Base-by-base conservation (phyloP, 2,329 filamentous ascomycete species). In the Knufia fluminis region DNA sequence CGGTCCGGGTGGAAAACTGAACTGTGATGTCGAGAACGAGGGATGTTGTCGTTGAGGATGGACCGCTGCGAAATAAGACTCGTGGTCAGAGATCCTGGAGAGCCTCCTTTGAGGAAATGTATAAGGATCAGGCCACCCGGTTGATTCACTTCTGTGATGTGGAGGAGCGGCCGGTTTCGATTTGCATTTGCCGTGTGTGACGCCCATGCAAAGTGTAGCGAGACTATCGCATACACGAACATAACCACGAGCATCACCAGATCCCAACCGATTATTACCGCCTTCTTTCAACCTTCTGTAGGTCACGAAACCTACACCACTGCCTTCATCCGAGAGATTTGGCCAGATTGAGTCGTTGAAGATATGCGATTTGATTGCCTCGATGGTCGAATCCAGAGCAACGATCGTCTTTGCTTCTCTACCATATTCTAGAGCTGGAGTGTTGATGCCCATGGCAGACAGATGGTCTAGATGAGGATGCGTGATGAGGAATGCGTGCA, bases 321-420 rank as follows among this genome's bases (percentile, higher is more conserved):
- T 89, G 64, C 95, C 92, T 68, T 98, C 92, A 61, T 98, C 91
- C 0, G 88, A 94, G 33, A 98, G 71, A 59, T 98, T 98, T 0
- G 92, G 92, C 92, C 92, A 98, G 48, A 97, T 94, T 51, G 95
- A 73, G 61, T 96, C 94, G 68, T 98, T 98, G 72, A 98, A 98
- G 52, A 98, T 87, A 67, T 98, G 90, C 0, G 75, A 81, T 65
- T 95, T 97, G 67, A 98, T 83, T 0, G 91, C 90, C 40, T 87
- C 77, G 46, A 98, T 90, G n/a, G 91, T 94, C 23, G 81, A 83
- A 0, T 90, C 88, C 3, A 97, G 71, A 0, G 86, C 91, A 1
- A 91, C 89, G 12, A 98, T 73, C 20, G 85, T 80, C 67, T 97
- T 98, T 0, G 89, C 87, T 26, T 76, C 73, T 23, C 83, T 80